Evolutionary conservation across 2,329 filamentous ascomycete genomes (phyloP).

Genomic region (Didymella segeticola): DNA sequence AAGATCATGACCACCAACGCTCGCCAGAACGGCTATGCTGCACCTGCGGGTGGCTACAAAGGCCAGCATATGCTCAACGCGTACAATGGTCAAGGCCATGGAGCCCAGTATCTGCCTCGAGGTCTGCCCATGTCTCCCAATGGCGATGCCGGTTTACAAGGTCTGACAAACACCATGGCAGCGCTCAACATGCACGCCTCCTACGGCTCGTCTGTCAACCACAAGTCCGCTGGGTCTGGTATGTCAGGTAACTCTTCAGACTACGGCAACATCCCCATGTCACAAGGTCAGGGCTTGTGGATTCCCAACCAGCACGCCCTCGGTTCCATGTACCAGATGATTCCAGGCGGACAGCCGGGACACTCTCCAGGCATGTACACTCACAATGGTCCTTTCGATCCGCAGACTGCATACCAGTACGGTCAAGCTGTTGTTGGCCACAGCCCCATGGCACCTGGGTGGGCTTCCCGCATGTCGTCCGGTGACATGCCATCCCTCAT

Average conservation of each 20-base stretch:
- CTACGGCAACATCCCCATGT: slow-evolving; percentile 41
- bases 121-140: slow-evolving; percentile 44
- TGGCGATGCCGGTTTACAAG: slow-evolving; percentile 40
- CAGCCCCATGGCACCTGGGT: slow-evolving; percentile 55
- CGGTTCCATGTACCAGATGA: slow-evolving; percentile 45
- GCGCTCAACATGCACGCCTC: slow-evolving; percentile 46
- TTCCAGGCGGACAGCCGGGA: slow-evolving; percentile 40
- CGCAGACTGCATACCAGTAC: slow-evolving; percentile 53
- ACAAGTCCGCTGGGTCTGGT: slow-evolving; percentile 43
- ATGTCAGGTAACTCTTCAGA: slow-evolving; percentile 44
- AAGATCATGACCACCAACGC: slow-evolving; percentile 39
- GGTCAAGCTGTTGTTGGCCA: slow-evolving; percentile 53
- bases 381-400: slow-evolving; percentile 53
- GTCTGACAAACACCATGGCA: slow-evolving; percentile 45
- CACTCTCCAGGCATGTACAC: slow-evolving; percentile 55
- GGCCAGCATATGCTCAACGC: slow-evolving; percentile 40
- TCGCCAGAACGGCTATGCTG: slow-evolving; percentile 40
- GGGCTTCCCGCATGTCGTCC: slow-evolving; percentile 55
- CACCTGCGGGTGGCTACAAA: slow-evolving; percentile 38
- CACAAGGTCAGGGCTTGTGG: slow-evolving; percentile 48
- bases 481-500: slow-evolving; percentile 58
- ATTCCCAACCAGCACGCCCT: slow-evolving; percentile 47
- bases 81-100: slow-evolving; percentile 42
- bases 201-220: slow-evolving; percentile 39
- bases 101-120: slow-evolving; percentile 45